Evolutionary conservation across 768 basidiomycete genomes (phyloP), one percentile per base, ranked within the genome.

Genomic region (Trametes elegans): DNA sequence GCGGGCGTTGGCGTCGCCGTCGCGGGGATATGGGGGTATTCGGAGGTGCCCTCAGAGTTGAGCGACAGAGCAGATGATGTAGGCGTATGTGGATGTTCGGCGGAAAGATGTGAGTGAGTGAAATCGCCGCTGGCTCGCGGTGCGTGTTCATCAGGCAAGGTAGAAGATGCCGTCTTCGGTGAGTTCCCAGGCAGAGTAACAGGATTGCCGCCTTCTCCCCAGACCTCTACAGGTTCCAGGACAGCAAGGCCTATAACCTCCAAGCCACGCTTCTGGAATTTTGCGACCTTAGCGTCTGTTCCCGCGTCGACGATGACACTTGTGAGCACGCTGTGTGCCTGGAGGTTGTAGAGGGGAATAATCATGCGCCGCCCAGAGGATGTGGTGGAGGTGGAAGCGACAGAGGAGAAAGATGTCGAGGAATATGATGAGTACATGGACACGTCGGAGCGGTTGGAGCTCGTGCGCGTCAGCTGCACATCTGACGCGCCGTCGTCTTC

Each of bases 241-340:
- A 86, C 63, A 4, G 84, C 90, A 5, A 95, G 76, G 31, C 85
- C 87, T 14, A 92, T 79, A 24, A 95, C 71, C 66, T 94, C 92
- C 48, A 68, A 43, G 14, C 66, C 68, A 9, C 66, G 64, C 57
- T 68, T 73, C 47, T 66, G 74, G 65, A 91, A 93, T 59, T 81
- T 86, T 3, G 90, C 89, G 32, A 93, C 84, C 71, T 88, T 89
- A 19, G 88, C 87, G 54, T 93, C 91, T 0, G 91, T 93, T 35
- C 92, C 92, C 0, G 92, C 92, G 65, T 94, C 92, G 26, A 90
- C 80, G 51, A 94, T 85, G 31, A 84, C 82, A 63, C 93, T 94
- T 11, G 90, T 85, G 78, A 93, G 78, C 45, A 94, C 88, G 58
- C 90, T 88, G 68, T 95, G 92, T 0, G 90, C 90, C 55, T 88